Base-by-base conservation (phyloP, 441 rosid genomes). In the Cnidoscolus chayamansa region DNA sequence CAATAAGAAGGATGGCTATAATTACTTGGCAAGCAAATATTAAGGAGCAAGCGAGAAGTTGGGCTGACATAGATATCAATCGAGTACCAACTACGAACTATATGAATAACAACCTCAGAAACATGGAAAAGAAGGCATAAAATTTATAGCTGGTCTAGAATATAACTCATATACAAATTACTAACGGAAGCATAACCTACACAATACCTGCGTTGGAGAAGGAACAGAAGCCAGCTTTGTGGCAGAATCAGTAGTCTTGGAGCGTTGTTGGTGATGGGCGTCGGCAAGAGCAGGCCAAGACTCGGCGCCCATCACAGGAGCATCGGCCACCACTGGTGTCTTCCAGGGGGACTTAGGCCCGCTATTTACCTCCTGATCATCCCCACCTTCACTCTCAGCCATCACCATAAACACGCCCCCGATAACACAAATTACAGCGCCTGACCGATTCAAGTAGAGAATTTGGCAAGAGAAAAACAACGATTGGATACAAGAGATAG, bases 241-340 rank as follows among this genome's bases (percentile, higher is more conserved):
- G 16, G 72, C 63, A 15, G 80, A 35, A 65, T 82, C 83, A 3
- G 54, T 50, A 73, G 47, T 78, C 80, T 79, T 86, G 4, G 90
- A 76, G 63, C 86, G 79, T 5, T 72, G 82, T 17, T 76, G 86
- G 47, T 84, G 90, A 40, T 84, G 92, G 4, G 87, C 88, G 57
- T 87, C 93, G 43, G 84, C 80, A 17, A 94, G 94, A 5, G 96
- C 90, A 25, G 97, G 99, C 99, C 99, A 92, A 15, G 93, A 84
- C 69, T 90, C 88, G 55, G 93, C 84, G 8, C 94, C 88, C 90
- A 91, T 89, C 32, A 90, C 93, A 9, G 95, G 81, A 62, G 89
- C 88, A 50, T 84, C 93, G 37, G 68, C 81, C n/a, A 66, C 40
- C 62, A 81, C 73, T 15, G 91, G 81, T 45, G 88, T 85, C 78